Base-by-base conservation (phyloP, 176 grass and related monocot species). In the Cocos nucifera region DNA sequence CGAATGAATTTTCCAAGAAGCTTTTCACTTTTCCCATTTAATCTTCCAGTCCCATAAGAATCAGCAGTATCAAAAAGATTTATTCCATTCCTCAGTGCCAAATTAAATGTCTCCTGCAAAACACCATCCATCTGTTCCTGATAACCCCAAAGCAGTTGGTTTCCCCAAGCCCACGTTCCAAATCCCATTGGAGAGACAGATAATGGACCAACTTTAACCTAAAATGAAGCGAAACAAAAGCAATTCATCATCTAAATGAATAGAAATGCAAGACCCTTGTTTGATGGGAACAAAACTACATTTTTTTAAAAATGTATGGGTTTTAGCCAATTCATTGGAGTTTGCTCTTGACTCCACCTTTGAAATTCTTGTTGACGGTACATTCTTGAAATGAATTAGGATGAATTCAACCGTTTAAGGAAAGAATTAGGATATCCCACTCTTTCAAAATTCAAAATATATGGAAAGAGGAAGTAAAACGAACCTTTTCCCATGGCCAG, bases 121-220 rank as follows among this genome's bases (percentile, higher is more conserved):
- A 73, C 78, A n/a, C 0, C 63, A 60, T 97, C 78, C 87, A 97
- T 92, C 50, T 73, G 83, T 78, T 97, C 81, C 75, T 87, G 70
- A 69, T 97, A 97, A 8, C 84, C 87, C 93, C 93, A 97, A 2
- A 92, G 81, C 12, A 92, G 59, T 57, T 97, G 81, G 58, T 97
- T 97, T 69, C 87, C 87, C 87, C 92, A 88, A 12, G 92, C 92
- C 92, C 92, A 97, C 19, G 92, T 97, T 60, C 92, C 87, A 65
- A 97, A 88, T 73, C 87, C 92, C 92, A 91, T 97, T 6, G 87
- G 87, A 22, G 87, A 88, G 49, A 91, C 76, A 44, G 58, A 85
- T 32, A 85, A 51, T 20, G 92, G 73, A 7, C 92, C 87, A 25
- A 97, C 27, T 73, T 91, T 97, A 75, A 97, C 87, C 92, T 91